These are phyloP conservation scores for Pneumocystis murina DNA, from an alignment of 1,139 yeast genomes.

Conservation along the genomic window DNA sequence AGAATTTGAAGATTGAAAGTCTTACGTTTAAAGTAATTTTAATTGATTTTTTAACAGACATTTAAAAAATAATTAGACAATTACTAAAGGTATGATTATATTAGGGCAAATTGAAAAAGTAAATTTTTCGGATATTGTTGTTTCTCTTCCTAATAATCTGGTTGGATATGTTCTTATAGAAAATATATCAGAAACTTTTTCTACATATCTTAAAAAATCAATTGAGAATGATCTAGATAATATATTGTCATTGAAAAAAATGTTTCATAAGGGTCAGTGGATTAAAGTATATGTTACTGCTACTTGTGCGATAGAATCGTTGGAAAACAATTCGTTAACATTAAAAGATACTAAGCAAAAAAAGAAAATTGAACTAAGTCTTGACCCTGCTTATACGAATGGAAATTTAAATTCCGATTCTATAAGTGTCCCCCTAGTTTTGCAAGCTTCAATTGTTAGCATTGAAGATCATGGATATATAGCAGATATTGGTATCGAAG, in stretches of 20 bases:
- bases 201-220: slow-evolving; percentile 38
- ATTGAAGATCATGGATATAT: slow-evolving; percentile 86
- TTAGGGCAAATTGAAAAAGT: slow-evolving; percentile 61
- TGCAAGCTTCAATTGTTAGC: slow-evolving; percentile 66
- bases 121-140: slow-evolving; percentile 45
- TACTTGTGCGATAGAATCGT: slow-evolving; percentile 38
- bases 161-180: slow-evolving; percentile 71
- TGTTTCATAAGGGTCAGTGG: slow-evolving; percentile 71
- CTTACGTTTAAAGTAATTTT: background rate
- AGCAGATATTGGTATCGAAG: slow-evolving; percentile 49
- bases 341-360: slow-evolving; percentile 19
- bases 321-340: slow-evolving; percentile 8
- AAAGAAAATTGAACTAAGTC: slow-evolving; percentile 54
- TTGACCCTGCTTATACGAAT: slow-evolving; percentile 66
- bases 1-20: background rate
- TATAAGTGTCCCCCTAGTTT: slow-evolving; percentile 40
- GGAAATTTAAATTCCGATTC: slow-evolving; percentile 49
- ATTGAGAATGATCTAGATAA: slow-evolving; percentile 41
- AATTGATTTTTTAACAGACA: background rate
- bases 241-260: slow-evolving; percentile 32
- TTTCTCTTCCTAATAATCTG: slow-evolving; percentile 71
- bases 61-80: slow-evolving; percentile 1
- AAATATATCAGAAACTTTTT: slow-evolving; percentile 34
- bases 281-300: slow-evolving; percentile 29
- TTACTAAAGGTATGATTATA: slow-evolving; percentile 44